phyloP scores from a whole-genome alignment of 139 green algal species.

The Chlorokybus atmophyticus region DNA sequence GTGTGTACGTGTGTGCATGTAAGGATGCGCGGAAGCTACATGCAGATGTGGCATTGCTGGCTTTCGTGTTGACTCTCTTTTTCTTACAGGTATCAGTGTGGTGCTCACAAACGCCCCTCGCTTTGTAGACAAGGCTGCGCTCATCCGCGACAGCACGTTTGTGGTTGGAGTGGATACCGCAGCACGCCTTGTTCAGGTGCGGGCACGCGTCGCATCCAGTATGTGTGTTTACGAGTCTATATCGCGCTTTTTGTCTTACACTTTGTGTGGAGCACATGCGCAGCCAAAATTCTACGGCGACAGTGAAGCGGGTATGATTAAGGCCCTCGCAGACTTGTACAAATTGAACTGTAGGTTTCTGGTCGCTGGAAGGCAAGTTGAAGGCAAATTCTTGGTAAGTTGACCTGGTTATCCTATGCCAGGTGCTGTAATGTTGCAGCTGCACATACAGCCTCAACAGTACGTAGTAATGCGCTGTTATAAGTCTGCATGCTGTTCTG shows the following conservation, averaged over 20 bases:
- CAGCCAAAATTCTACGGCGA: constrained; percentile 28
- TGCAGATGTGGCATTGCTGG: too few relatives aligned
- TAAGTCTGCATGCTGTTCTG: not conserved
- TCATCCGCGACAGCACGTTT: constrained; percentile 49
- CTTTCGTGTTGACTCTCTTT: too few relatives aligned
- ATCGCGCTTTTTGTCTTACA: not conserved
- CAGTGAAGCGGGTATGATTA: constrained; percentile 9
- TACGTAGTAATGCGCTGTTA: not conserved
- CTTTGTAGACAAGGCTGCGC: constrained; percentile 58
- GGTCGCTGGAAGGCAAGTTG: constrained; percentile 24
- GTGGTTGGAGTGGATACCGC: constrained; percentile 43
- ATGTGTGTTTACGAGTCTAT: not conserved
- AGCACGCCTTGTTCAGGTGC: constrained; percentile 17
- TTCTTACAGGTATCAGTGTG: constrained; percentile 43
- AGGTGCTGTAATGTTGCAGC: too few relatives aligned
- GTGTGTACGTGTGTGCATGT: too few relatives aligned
- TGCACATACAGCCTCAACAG: not conserved
- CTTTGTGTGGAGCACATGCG: not conserved
- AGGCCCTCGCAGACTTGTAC: constrained; percentile 7
- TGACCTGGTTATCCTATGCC: too few relatives aligned
- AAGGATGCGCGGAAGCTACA: too few relatives aligned
- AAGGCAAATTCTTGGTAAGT: constrained; percentile 17
- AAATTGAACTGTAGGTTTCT: constrained; percentile 16
- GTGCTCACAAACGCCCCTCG: constrained; percentile 51
- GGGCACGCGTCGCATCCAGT: not conserved